Evolutionary conservation across 371 early-diverging fungal species (phyloP), one percentile per base, ranked within the genome.

Genomic region (Rhizopus microsporus): DNA sequence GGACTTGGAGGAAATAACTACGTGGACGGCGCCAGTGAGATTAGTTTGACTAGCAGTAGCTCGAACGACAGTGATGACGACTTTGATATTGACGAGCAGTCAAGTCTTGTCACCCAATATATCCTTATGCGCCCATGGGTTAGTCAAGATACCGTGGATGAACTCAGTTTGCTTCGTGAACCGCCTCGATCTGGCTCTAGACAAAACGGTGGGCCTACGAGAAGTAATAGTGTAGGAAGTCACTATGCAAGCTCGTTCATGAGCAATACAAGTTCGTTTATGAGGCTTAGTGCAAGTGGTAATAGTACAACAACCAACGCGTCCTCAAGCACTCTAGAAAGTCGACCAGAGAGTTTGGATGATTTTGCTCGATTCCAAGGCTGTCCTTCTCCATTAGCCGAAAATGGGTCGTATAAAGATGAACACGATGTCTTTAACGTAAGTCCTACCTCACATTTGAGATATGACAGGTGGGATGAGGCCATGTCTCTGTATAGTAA

Each of bases 91-190:
- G 50, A 49, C 8, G 68, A 75, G 40, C 76, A 75, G 46, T 72
- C 78, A 30, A 55, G 35, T 17, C 51, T 83, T 42, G 78, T 88
- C 44, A 77, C 81, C 12, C 91, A 91, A 46, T 89, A 89, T 69
- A 72, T 91, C 2, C 49, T 77, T 54, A 77, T 70, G 71, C 71
- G 77, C 7, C 66, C 74, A 6, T 77, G 77, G 77, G 77, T 85
- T 3, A 74, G 81, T 31, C 88, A 91, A 62, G 78, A 83, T 34
- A 88, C 86, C 50, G 81, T 89, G n/a, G 91, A 91, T 65, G 88
- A 88, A 59, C 53, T 91, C 51, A 85, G 86, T 43, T 62, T 75
- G 8, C 54, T 75, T 15, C 78, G 91, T 3, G 91, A 90, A 60
- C 91, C 88, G 8, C 50, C 50, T 13, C 50, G 35, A 34, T 7